Evolutionary conservation across 495 filamentous ascomycete species (phyloP).

Genomic region (Neurospora sp.): DNA sequence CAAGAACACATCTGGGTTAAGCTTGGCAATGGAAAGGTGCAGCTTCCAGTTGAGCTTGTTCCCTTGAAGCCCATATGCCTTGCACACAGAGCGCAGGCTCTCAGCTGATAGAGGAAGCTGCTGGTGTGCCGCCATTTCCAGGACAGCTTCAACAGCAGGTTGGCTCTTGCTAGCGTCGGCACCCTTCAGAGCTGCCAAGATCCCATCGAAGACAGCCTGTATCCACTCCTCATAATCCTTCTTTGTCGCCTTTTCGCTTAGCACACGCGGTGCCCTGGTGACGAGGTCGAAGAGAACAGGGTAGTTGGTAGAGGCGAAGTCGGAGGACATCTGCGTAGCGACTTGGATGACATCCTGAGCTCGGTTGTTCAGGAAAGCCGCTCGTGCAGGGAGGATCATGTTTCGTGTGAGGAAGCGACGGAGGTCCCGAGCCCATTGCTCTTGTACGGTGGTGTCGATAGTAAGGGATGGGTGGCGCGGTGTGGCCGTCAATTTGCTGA

Average conservation of each 20-base stretch:
- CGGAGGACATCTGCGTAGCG: constrained; percentile 22
- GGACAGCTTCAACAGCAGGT: constrained; percentile 23
- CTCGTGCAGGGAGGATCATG: constrained; percentile 57
- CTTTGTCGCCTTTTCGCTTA: constrained; percentile 42
- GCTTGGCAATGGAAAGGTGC: constrained; percentile 47
- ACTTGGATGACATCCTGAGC: constrained; percentile 24
- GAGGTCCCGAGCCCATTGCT: constrained; percentile 32
- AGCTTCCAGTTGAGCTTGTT: constrained; percentile 49
- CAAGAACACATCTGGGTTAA: constrained; percentile 62
- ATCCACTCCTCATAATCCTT: constrained; percentile 53
- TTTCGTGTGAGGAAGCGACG: constrained; percentile 58
- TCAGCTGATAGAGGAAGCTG: constrained; percentile 7
- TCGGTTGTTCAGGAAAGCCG: constrained; percentile 39
- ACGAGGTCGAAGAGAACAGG: constrained; percentile 49
- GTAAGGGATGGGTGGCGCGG: constrained; percentile 1
- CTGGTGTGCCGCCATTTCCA: constrained; percentile 29
- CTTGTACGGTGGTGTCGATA: constrained; percentile 8
- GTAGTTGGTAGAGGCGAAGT: constrained; percentile 23
- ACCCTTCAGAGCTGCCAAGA: constrained; percentile 22
- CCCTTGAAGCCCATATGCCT: constrained; percentile 25
- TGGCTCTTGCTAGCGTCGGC: constrained; percentile 3
- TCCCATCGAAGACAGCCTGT: constrained; percentile 51
- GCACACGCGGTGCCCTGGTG: constrained; percentile 41
- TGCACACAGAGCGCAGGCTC: constrained; percentile 32
- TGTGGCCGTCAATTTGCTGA: constrained; percentile 25